Conservation (phyloP, 441 rosid species). For the Populus trichocarpa region DNA sequence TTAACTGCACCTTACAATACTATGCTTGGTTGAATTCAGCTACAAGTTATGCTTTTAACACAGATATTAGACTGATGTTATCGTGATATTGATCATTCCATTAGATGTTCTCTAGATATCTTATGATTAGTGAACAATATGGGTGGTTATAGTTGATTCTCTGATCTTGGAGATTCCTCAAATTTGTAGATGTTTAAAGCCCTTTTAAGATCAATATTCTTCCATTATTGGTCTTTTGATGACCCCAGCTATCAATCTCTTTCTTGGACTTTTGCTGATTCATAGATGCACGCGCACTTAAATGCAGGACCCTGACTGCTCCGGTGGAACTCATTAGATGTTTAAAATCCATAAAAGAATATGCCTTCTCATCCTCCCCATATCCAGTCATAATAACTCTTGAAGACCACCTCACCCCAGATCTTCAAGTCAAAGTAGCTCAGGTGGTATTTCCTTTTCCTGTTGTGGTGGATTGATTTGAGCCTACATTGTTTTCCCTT, state of each 20-base stretch:
- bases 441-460: conserved; percentile 40
- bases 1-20: background rate
- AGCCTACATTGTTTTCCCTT: background rate
- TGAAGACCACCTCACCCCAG: conserved; percentile 89
- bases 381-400: conserved; percentile 88
- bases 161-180: background rate
- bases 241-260: background rate
- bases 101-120: background rate
- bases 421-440: conserved; percentile 83
- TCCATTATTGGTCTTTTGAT: background rate
- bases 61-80: background rate
- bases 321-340: conserved; percentile 77
- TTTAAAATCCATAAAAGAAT: conserved; percentile 58
- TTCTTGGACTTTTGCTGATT: background rate
- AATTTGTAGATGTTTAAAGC: background rate
- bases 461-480: background rate
- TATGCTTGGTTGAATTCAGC: background rate
- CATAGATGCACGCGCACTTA: background rate
- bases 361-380: conserved; percentile 71
- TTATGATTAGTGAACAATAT: background rate
- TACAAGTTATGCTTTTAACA: background rate
- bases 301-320: conserved; percentile 72
- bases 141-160: background rate
- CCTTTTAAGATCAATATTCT: background rate
- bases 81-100: background rate